Base-by-base conservation (phyloP, 2,329 filamentous ascomycete species). In the Pleoardoris graminearum region DNA sequence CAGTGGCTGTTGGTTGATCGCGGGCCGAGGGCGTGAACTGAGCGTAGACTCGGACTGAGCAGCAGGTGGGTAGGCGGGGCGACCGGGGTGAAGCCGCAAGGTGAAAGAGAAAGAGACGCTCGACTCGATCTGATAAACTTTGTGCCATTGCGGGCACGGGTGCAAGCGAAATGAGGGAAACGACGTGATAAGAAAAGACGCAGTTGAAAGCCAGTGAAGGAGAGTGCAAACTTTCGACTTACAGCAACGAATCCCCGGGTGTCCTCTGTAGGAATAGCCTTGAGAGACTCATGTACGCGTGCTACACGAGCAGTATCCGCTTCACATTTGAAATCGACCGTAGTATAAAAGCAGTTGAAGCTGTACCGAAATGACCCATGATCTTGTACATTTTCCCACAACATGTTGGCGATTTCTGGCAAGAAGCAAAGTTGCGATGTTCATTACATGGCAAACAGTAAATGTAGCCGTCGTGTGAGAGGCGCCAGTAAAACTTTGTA, bases 191-290 rank as follows among this genome's bases (percentile, higher is more conserved):
- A 30, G 23, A 19, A 39, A 16, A 19, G 25, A 21, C 2, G 23
- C 25, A 23, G 27, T 41, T 49, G 27, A 42, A 23, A 41, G 11
- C 29, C n/a, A 29, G 46, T 49, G 36, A 42, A 41, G 3, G 36
- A 39, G 27, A 4, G 27, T 41, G 17, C 30, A 17, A 23, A 35
- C 29, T 21, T 23, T 10, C 3, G 11, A 47, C 44, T 47, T 25
- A 47, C 44, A 47, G 44, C 44, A 47, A 33, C 44, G 33, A 47
- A 29, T 33, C 21, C 21, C 0, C 44, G 33, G 16, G 37, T 47
- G 8, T 36, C 17, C 17, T 16, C 33, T 7, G n/a, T 36, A 8
- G 33, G 16, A 36, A 36, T 17, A 2, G 33, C 8, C n/a, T 16
- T 36, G n/a, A 36, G 33, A 8, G 12, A 16, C 37, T 36, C 16